Percentiles rank a stretch among this genome's conserved stretches.
Conservation (phyloP, 1,139 yeast genomes). For the Kazachstania sp. region DNA sequence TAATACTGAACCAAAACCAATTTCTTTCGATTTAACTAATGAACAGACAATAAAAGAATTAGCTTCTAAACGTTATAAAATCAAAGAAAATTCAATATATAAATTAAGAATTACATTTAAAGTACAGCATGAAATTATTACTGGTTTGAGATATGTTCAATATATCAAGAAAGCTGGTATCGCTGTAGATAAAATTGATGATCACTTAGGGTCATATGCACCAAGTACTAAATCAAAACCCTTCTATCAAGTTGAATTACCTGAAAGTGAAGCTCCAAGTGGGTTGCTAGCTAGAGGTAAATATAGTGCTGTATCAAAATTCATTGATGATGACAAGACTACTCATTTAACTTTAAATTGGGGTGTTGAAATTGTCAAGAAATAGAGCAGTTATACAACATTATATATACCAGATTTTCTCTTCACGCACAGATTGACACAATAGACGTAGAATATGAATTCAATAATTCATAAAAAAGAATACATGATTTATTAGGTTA, state of each 20-base stretch:
- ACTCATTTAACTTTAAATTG: slow-evolving; percentile 73
- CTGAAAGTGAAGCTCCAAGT: slow-evolving; percentile 89
- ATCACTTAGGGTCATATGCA: slow-evolving; percentile 83
- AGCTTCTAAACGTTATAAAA: slow-evolving; percentile 37
- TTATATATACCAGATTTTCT: no score
- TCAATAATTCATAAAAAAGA: no score
- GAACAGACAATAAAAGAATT: slow-evolving; percentile 43
- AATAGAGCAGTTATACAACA: no score
- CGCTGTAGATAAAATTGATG: slow-evolving; percentile 77
- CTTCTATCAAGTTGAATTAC: slow-evolving; percentile 62
- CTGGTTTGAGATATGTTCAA: slow-evolving; percentile 83
- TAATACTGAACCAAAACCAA: slow-evolving; percentile 50
- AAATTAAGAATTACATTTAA: slow-evolving; percentile 68
- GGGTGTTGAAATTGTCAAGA: slow-evolving; percentile 64
- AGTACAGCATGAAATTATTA: slow-evolving; percentile 83
- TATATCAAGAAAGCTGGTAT: slow-evolving; percentile 81
- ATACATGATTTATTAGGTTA: neutral
- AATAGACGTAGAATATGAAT: no score
- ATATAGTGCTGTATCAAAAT: slow-evolving; percentile 73
- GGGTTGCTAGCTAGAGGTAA: slow-evolving; percentile 84
- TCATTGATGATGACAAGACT: slow-evolving; percentile 78
- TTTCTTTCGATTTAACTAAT: slow-evolving; percentile 55
- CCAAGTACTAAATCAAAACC: slow-evolving; percentile 84
- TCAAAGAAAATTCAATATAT: slow-evolving; percentile 73
- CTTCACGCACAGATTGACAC: no score